These are phyloP conservation scores for Mucor piriformis DNA, from an alignment of 371 early-diverging fungal species.

Conservation along the genomic window DNA sequence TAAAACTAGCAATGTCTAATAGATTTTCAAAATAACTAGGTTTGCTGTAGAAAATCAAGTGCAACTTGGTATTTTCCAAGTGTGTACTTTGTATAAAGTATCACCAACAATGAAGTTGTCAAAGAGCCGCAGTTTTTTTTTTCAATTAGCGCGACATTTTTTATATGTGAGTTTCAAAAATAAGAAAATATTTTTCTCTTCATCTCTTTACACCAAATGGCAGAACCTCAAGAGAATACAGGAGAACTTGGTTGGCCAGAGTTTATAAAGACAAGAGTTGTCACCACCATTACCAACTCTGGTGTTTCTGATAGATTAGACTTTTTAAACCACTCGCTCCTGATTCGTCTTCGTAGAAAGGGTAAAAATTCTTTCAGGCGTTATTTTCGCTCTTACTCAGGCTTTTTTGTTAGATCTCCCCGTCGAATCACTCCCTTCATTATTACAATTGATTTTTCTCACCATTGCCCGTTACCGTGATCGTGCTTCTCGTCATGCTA, in stretches of 20 bases:
- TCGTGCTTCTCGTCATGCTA: constrained; percentile 59
- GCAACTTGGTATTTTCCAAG: no score
- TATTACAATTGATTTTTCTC: constrained; percentile 58
- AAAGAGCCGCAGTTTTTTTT: no score
- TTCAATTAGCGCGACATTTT: no score
- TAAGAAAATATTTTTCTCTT: background rate
- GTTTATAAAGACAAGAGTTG: constrained; percentile 56
- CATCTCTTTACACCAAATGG: constrained; percentile 19
- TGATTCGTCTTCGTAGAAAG: constrained; percentile 63
- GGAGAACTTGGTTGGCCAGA: constrained; percentile 62
- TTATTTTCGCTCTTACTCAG: no score
- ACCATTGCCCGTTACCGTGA: constrained; percentile 70
- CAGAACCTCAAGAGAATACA: constrained; percentile 41
- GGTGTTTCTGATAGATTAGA: constrained; percentile 58
- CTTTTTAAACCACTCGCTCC: constrained; percentile 56
- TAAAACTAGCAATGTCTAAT: no score
- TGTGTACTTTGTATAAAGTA: no score
- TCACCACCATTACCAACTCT: constrained; percentile 54
- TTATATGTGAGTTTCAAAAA: background rate
- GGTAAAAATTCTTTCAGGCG: no score
- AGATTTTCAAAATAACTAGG: no score
- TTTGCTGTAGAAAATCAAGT: no score
- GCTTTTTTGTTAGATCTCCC: constrained; percentile 51
- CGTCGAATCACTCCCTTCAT: constrained; percentile 53
- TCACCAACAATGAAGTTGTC: no score